phyloP scores from a whole-genome alignment of 78 protist genomes.

The Cyanophora paradoxa region DNA sequence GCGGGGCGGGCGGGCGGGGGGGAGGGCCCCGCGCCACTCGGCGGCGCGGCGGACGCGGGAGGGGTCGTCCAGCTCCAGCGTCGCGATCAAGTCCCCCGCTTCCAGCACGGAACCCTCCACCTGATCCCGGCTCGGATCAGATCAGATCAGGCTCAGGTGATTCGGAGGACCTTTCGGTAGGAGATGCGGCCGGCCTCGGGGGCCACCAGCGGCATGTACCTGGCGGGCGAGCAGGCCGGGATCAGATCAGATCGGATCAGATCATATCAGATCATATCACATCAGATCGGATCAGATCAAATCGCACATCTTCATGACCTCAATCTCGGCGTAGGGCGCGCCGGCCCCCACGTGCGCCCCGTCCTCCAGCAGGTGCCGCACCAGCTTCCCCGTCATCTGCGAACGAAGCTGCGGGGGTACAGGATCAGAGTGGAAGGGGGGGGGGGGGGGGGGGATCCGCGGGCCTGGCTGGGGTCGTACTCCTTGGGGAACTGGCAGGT shows the following conservation, averaged over 20 bases:
- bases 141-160: no score
- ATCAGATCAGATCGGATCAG: no score
- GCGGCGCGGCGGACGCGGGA: conserved; percentile 6
- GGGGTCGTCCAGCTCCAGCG: conserved; percentile 62
- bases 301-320: conserved; percentile 94
- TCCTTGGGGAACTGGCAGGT: conserved; percentile 69
- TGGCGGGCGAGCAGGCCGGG: no score
- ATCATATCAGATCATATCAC: no score
- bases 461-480: conserved; percentile 79
- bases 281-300: no score
- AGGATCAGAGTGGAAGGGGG: no score
- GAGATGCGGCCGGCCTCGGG: conserved; percentile 53
- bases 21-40: not conserved
- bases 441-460: no score
- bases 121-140: no score
- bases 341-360: conserved; percentile 65
- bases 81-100: conserved; percentile 80
- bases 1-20: not conserved
- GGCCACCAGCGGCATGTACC: conserved; percentile 61
- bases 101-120: conserved; percentile 63
- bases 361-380: conserved; percentile 68
- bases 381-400: conserved; percentile 78
- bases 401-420: no score
- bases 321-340: conserved; percentile 75
- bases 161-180: not conserved